A percentile compares a stretch with the other conserved stretches of the same genome.
Evolutionary conservation across 169 alveolate species (phyloP).

Genomic region (Eimeria maxima): DNA sequence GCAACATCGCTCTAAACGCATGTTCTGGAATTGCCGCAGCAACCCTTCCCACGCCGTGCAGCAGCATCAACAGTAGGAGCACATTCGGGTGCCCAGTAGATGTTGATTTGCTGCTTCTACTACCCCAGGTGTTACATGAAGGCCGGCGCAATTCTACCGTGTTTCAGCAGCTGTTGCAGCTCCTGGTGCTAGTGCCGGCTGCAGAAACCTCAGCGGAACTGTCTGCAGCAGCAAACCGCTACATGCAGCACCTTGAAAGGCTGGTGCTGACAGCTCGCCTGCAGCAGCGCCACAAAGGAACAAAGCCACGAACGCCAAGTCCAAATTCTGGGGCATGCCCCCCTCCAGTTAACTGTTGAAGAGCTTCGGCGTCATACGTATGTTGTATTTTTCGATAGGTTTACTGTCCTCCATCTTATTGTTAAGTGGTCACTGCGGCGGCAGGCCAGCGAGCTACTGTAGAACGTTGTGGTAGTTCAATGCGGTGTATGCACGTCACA

Average conservation of each 20-base stretch:
- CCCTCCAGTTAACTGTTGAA: not conserved
- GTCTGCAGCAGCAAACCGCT: conserved; percentile 54
- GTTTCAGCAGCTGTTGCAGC: conserved; percentile 64
- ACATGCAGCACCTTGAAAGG: conserved; percentile 10
- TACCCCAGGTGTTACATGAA: not conserved
- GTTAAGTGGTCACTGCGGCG: not conserved
- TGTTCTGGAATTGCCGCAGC: not conserved
- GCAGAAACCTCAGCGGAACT: conserved; percentile 7
- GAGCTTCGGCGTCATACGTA: not conserved
- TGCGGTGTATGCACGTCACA: not conserved
- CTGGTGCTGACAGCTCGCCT: conserved; percentile 55
- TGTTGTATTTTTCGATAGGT: not conserved
- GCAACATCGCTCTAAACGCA: not conserved
- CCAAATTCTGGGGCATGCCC: not conserved
- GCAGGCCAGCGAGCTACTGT: not conserved
- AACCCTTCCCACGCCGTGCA: not conserved
- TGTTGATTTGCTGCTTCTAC: conserved; percentile 40
- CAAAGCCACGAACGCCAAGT: not conserved
- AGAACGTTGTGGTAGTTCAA: not conserved
- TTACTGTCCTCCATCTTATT: not conserved
- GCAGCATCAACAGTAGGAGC: not conserved
- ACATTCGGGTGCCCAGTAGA: not conserved
- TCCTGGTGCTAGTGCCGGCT: conserved; percentile 33
- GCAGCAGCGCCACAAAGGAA: conserved; percentile 46
- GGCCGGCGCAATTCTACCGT: not conserved